These are phyloP conservation scores for Pichia californica DNA, from an alignment of 805 yeast species.

Conservation along the genomic window DNA sequence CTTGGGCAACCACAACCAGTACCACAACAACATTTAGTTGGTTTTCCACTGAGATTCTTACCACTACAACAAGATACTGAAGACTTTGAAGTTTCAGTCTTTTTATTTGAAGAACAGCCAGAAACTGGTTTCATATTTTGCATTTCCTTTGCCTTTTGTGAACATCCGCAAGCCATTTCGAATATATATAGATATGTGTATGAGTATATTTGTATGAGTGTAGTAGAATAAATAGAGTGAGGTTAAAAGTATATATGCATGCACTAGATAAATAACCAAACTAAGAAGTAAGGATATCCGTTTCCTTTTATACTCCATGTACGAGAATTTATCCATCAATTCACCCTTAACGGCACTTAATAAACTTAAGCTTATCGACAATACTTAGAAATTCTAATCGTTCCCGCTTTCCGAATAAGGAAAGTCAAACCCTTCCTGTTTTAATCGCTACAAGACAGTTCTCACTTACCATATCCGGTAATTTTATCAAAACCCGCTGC, in stretches of 20 bases:
- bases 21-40: constrained; percentile 29
- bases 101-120: neutral
- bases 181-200: constrained; percentile 2
- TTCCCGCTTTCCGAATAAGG: constrained; percentile 3
- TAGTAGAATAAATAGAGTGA: no score
- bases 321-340: no score
- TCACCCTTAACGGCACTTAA: no score
- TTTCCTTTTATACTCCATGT: neutral
- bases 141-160: constrained; percentile 13
- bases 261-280: no score
- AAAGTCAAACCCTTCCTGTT: neutral
- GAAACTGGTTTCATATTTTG: neutral
- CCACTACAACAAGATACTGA: constrained; percentile 21
- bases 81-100: constrained; percentile 4
- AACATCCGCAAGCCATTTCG: constrained; percentile 23
- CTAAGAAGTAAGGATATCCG: no score
- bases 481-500: neutral
- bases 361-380: neutral
- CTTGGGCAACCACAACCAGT: constrained; percentile 30
- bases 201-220: no score
- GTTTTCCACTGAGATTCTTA: constrained; percentile 13
- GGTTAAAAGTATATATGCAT: no score
- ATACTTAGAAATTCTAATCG: neutral
- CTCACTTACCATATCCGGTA: neutral
- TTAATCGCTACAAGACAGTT: no score